Percentiles rank a stretch among this genome's conserved stretches.
These are phyloP conservation scores for Penicillium egyptiacum DNA, from an alignment of 495 filamentous ascomycete species.

Conservation along the genomic window DNA sequence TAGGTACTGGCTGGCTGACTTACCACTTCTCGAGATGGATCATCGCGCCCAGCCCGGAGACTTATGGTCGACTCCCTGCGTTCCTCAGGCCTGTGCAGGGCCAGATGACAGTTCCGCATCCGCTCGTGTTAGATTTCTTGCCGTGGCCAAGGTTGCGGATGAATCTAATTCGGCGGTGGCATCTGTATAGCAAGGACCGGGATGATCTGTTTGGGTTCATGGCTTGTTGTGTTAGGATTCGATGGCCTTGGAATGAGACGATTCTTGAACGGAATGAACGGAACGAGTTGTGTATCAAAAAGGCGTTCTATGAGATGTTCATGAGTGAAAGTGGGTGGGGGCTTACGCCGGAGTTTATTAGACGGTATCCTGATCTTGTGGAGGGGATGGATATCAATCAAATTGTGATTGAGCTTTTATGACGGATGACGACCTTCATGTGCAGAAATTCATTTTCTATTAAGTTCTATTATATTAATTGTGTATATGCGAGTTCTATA, in stretches of 20 bases:
- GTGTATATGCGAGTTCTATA: background rate
- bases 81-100: constrained; percentile 22
- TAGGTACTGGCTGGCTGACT: constrained; percentile 24
- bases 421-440: background rate
- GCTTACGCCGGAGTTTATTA: constrained; percentile 33
- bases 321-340: constrained; percentile 31
- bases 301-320: constrained; percentile 26
- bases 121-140: constrained; percentile 21
- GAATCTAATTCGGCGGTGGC: constrained; percentile 29
- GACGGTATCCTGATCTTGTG: constrained; percentile 24
- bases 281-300: constrained; percentile 24
- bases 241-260: constrained; percentile 34
- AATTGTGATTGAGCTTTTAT: constrained; percentile 21
- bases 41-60: constrained; percentile 22
- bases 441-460: background rate
- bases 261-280: constrained; percentile 27
- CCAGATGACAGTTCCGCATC: constrained; percentile 26
- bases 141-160: constrained; percentile 25
- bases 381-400: constrained; percentile 23
- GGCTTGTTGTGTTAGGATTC: constrained; percentile 29
- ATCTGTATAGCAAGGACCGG: constrained; percentile 16
- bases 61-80: constrained; percentile 17
- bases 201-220: constrained; percentile 30
- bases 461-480: background rate
- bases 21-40: constrained; percentile 31